phyloP scores from a whole-genome alignment of 768 basidiomycete species.

The Russula compacta region DNA sequence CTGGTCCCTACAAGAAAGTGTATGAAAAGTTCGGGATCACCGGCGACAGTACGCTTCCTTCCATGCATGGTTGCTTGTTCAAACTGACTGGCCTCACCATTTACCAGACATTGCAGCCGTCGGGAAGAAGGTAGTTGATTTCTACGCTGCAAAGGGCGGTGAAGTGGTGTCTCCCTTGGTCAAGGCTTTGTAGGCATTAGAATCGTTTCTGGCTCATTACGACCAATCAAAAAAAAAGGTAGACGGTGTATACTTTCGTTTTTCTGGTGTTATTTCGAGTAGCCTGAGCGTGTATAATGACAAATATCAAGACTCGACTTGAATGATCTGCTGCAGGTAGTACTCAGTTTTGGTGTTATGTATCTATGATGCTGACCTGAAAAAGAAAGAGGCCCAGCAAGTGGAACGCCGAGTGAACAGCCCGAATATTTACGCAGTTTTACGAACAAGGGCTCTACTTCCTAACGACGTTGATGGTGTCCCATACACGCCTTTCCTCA shows the following conservation, averaged over 20 bases:
- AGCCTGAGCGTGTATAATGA: neutral
- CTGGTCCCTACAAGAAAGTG: constrained; percentile 82
- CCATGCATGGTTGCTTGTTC: neutral
- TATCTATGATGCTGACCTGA: neutral
- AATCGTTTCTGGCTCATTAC: neutral
- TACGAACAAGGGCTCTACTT: constrained; percentile 27
- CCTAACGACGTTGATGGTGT: constrained; percentile 62
- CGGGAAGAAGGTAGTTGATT: constrained; percentile 77
- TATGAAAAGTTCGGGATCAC: constrained; percentile 90
- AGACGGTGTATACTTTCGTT: neutral
- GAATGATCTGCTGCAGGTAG: neutral
- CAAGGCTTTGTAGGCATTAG: constrained; percentile 48
- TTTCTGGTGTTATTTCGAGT: neutral
- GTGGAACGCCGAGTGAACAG: neutral
- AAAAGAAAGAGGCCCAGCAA: neutral
- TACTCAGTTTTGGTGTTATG: neutral
- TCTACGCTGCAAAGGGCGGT: constrained; percentile 75
- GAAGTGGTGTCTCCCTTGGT: constrained; percentile 65
- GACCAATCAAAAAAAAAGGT: neutral
- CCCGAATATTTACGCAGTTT: neutral
- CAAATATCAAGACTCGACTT: neutral
- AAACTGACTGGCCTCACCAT: neutral
- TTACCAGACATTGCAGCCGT: constrained; percentile 62
- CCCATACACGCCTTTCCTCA: constrained; percentile 71
- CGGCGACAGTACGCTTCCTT: constrained; percentile 45